These are phyloP conservation scores for Mucor velutinosus DNA, from an alignment of 371 early-diverging fungal genomes.

Conservation along the genomic window DNA sequence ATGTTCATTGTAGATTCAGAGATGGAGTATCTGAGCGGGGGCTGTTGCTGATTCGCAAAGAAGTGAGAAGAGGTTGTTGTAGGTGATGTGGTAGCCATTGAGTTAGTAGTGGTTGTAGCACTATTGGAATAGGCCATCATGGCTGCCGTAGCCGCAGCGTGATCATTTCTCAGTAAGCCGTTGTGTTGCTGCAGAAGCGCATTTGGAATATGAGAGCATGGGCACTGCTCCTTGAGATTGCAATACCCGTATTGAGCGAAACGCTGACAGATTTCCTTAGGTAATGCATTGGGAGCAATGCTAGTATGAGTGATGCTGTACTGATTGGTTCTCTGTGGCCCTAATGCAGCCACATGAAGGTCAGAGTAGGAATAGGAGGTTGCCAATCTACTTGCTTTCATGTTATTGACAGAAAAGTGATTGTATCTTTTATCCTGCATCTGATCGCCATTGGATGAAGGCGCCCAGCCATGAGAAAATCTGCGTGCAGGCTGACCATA, in stretches of 20 bases:
- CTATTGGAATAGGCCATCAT: neutral
- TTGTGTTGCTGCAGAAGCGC: neutral
- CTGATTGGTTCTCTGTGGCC: constrained; percentile 4
- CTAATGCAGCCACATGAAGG: constrained; percentile 15
- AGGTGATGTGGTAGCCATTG: neutral
- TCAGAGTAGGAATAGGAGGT: constrained; percentile 42
- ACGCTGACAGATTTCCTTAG: constrained; percentile 24
- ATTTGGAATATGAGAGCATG: constrained; percentile 46
- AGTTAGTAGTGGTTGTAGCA: neutral
- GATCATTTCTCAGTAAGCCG: neutral
- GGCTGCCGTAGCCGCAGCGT: neutral
- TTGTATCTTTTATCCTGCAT: neutral
- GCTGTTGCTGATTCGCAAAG: neutral
- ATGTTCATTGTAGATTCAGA: neutral
- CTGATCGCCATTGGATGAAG: neutral
- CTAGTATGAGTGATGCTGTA: neutral
- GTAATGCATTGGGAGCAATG: neutral
- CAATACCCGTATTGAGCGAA: constrained; percentile 66
- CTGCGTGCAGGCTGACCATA: constrained; percentile 27
- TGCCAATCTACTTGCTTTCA: constrained; percentile 22
- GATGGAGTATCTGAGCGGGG: neutral
- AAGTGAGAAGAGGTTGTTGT: neutral
- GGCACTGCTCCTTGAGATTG: constrained; percentile 60
- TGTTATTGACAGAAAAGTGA: neutral
- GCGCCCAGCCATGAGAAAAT: constrained; percentile 35